Evolutionary conservation across 2,329 filamentous ascomycete species (phyloP).

Genomic region (Cytospora schulzeri): DNA sequence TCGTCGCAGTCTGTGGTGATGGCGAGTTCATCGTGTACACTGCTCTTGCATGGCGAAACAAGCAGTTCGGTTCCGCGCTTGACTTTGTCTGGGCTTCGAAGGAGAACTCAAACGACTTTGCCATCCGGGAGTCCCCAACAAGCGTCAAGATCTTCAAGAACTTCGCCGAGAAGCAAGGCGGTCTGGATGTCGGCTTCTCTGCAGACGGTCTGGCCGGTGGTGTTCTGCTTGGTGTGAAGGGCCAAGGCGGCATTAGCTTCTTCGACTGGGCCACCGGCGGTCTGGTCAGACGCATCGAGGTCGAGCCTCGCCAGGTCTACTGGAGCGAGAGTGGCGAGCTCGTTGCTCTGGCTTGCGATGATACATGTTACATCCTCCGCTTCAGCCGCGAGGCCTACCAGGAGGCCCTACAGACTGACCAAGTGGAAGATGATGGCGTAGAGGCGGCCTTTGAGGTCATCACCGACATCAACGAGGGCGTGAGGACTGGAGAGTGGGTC

Average conservation of each 20-base stretch:
- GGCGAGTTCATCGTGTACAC: conserved; percentile 99
- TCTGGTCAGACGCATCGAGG: conserved; percentile 89
- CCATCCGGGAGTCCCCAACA: conserved; percentile 90
- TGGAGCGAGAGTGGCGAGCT: conserved; percentile 98
- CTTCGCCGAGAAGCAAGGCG: conserved; percentile 87
- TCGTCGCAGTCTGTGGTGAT: conserved; percentile 87
- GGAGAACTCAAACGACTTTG: conserved; percentile 97
- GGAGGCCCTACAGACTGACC: conserved; percentile 77
- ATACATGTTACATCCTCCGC: conserved; percentile 82
- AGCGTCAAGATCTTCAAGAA: conserved; percentile 98
- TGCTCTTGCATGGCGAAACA: conserved; percentile 93
- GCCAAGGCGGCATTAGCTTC: conserved; percentile 91
- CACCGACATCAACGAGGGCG: conserved; percentile 91
- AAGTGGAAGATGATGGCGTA: conserved; percentile 87
- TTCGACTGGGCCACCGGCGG: conserved; percentile 94
- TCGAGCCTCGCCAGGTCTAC: conserved; percentile 76
- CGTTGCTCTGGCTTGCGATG: conserved; percentile 89
- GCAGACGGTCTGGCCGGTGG: conserved; percentile 90
- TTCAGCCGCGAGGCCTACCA: conserved; percentile 89
- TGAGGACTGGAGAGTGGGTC: conserved; percentile 95
- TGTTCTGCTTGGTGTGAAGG: conserved; percentile 88
- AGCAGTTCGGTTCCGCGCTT: conserved; percentile 91
- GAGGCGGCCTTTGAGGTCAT: conserved; percentile 96
- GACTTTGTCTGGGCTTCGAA: conserved; percentile 98
- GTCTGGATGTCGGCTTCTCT: conserved; percentile 91